Conservation (phyloP, 345 rosid genomes). For the Eucalyptus victrix region DNA sequence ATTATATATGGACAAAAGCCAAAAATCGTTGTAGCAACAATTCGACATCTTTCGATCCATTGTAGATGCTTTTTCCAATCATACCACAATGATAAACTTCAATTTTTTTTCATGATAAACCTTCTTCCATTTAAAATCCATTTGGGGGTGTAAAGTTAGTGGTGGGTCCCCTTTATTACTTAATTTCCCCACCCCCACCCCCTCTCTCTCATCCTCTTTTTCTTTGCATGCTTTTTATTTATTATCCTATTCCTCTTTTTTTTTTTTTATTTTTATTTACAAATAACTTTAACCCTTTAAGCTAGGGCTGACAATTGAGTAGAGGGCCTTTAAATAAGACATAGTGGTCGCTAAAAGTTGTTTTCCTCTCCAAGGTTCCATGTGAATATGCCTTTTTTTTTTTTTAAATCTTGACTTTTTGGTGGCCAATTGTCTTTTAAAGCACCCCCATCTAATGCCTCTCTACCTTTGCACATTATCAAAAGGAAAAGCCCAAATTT, state of each 20-base stretch:
- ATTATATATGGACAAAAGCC: background rate
- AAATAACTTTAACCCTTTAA: background rate
- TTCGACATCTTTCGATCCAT: background rate
- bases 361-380: background rate
- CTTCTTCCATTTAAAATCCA: background rate
- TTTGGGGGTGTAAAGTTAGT: background rate
- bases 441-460: background rate
- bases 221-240: background rate
- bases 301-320: background rate
- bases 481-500: too few relatives aligned
- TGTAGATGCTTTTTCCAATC: background rate
- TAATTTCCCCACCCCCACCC: background rate
- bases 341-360: background rate
- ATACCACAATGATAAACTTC: background rate
- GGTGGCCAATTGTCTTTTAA: background rate
- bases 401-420: background rate
- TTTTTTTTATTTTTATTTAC: too few relatives aligned
- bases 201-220: background rate
- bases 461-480: background rate
- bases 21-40: background rate
- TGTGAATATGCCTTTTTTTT: background rate
- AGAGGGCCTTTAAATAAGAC: background rate
- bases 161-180: background rate
- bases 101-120: background rate
- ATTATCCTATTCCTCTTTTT: background rate